Percentiles rank a stretch among this genome's conserved stretches.
These are phyloP conservation scores for Curvularia lunata DNA, from an alignment of 2,329 filamentous ascomycete genomes.

Conservation along the genomic window DNA sequence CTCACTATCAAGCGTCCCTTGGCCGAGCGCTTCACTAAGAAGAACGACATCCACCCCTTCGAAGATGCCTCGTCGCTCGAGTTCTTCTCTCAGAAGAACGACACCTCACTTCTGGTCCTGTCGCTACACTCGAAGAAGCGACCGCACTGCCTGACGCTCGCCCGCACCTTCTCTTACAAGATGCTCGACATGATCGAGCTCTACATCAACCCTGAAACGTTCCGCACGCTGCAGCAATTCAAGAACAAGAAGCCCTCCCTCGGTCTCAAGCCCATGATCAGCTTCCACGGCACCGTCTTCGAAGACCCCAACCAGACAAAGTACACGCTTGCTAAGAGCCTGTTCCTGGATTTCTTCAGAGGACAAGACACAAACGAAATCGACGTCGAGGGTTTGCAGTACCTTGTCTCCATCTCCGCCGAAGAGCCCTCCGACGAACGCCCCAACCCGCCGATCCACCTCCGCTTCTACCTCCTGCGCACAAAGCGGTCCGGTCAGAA, in stretches of 20 bases:
- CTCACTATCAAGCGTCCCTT: constrained; percentile 83
- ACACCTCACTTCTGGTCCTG: constrained; percentile 83
- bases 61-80: constrained; percentile 86
- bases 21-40: constrained; percentile 92
- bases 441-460: constrained; percentile 58
- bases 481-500: constrained; percentile 88
- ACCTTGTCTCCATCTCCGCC: constrained; percentile 81
- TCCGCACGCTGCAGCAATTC: constrained; percentile 75
- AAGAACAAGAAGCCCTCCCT: constrained; percentile 69
- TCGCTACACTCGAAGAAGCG: constrained; percentile 90
- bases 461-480: constrained; percentile 83
- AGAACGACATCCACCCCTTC: constrained; percentile 94
- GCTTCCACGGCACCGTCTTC: constrained; percentile 89
- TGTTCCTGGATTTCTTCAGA: constrained; percentile 90
- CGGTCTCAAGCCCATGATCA: constrained; percentile 84
- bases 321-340: constrained; percentile 84
- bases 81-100: constrained; percentile 97
- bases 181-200: constrained; percentile 95
- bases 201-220: constrained; percentile 76
- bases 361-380: constrained; percentile 80
- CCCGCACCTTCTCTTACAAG: constrained; percentile 83
- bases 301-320: constrained; percentile 79
- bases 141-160: constrained; percentile 85
- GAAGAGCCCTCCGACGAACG: constrained; percentile 59
- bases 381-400: constrained; percentile 94